phyloP scores from a whole-genome alignment of 2,329 filamentous ascomycete species.

The Fusarium anthophilum region DNA sequence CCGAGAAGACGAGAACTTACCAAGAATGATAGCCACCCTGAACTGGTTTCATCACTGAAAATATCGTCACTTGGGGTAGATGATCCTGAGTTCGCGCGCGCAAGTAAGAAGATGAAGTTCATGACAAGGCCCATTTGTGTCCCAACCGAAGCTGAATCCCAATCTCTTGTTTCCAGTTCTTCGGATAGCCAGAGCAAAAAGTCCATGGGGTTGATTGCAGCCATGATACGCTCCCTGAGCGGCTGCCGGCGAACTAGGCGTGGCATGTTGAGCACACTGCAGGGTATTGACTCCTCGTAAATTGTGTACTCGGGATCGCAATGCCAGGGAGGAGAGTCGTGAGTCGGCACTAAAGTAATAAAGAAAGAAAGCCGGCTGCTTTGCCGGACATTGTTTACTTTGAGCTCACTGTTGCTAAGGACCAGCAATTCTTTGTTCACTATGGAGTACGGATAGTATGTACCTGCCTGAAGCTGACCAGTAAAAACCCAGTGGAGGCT shows the following conservation, averaged over 20 bases:
- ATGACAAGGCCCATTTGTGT: conserved; percentile 77
- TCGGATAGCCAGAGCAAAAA: conserved; percentile 91
- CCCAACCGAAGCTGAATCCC: conserved; percentile 84
- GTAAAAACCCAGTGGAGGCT: conserved; percentile 9
- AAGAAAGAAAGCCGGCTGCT: conserved; percentile 1
- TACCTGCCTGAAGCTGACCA: conserved; percentile 27
- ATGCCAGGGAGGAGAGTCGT: background rate
- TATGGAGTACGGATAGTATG: background rate
- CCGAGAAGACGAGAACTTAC: conserved; percentile 52
- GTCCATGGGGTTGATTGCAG: conserved; percentile 87
- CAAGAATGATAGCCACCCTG: conserved; percentile 70
- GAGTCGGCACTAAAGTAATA: background rate
- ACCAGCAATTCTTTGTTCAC: conserved; percentile 33
- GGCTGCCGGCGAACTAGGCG: conserved; percentile 84
- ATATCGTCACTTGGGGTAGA: conserved; percentile 75
- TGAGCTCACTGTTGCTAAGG: conserved; percentile 30
- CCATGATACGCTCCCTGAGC: conserved; percentile 80
- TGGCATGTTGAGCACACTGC: conserved; percentile 61
- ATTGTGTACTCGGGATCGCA: background rate
- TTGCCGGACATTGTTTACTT: conserved; percentile 43
- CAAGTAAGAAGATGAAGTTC: conserved; percentile 84
- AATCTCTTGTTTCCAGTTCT: conserved; percentile 89
- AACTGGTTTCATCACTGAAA: conserved; percentile 76
- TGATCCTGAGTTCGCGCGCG: conserved; percentile 77
- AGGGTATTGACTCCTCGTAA: background rate